Evolutionary conservation across 768 basidiomycete genomes (phyloP), one percentile per base, ranked within the genome.

Genomic region (Boletus pseudopeckii): DNA sequence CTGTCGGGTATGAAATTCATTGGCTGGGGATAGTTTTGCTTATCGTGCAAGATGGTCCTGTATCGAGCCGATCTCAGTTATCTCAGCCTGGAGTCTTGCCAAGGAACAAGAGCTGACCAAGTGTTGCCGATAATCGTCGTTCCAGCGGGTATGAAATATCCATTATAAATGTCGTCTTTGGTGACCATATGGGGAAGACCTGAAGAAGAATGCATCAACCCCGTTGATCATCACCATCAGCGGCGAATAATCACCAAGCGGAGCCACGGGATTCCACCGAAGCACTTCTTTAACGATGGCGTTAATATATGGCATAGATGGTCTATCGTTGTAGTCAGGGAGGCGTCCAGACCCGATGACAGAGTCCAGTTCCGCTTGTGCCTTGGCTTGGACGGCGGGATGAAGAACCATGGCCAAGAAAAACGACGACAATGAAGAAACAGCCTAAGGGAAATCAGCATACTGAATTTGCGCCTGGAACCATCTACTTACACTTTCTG

Each of bases 51-150:
- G 36, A 75, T 75, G 8, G 74, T 66, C 74, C 74, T 75, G 42
- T 40, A 24, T 37, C 26, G 45, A 2, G 13, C 39, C 7, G 32
- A 32, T 42, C 30, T 65, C 10, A 65, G 48, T 28, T n/a, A 50
- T 52, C 41, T 26, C 37, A 18, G 14, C 4, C 17, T 6, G 10
- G 32, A 45, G 20, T 18, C 42, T 47, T 22, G 11, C 28, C 18
- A 26, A 37, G 13, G n/a, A 41, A 53, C 1, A 8, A n/a, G 2
- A 33, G 33, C 63, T 56, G 15, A 77, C 83, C 84, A 85, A 18
- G 80, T 76, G 57, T 84, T 86, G 1, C 81, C 82, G 28, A 83
- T 77, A 17, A 86, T 76, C 9, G 76, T 78, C 1, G 84, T 73
- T 14, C 68, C 68, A 5, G 64, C 68, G n/a, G 69, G 69, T 38